Percentiles rank a stretch among this genome's conserved stretches.
Evolutionary conservation across 768 basidiomycete species (phyloP).

Genomic region (Suillus cothurnatus): DNA sequence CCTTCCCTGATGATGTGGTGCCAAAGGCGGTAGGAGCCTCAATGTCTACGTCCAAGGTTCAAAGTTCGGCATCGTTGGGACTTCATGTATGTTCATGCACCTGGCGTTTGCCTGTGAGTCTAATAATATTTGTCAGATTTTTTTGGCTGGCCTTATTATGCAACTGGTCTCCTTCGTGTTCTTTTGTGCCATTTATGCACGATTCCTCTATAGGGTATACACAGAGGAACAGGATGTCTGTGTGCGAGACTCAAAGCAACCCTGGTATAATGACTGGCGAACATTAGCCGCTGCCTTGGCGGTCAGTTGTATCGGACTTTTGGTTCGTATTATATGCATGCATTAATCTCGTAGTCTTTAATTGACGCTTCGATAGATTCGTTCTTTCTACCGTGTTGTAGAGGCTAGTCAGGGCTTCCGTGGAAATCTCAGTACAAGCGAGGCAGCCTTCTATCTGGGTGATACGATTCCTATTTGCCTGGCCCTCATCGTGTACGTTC

Average conservation of each 20-base stretch:
- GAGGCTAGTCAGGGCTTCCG: conserved; percentile 68
- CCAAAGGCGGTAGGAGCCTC: conserved; percentile 50
- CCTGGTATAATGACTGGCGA: conserved; percentile 62
- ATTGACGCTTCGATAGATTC: conserved; percentile 44
- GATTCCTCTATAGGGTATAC: conserved; percentile 53
- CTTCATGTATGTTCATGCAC: conserved; percentile 37
- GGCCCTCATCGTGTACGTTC: conserved; percentile 55
- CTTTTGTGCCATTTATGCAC: conserved; percentile 48
- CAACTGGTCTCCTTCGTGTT: conserved; percentile 55
- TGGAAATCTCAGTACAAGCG: conserved; percentile 60
- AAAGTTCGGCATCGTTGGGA: conserved; percentile 30
- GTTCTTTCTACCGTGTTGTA: conserved; percentile 61
- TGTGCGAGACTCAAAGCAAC: conserved; percentile 36
- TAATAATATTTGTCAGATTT: conserved; percentile 41
- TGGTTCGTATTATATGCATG: conserved; percentile 42
- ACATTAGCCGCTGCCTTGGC: conserved; percentile 49
- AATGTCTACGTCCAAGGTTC: conserved; percentile 44
- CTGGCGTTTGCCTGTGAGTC: background rate
- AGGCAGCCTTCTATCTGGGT: conserved; percentile 65
- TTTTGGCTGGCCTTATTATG: conserved; percentile 56
- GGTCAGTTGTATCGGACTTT: conserved; percentile 64
- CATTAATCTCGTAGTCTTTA: background rate
- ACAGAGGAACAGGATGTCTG: conserved; percentile 43
- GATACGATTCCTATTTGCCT: conserved; percentile 69
- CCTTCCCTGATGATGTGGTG: background rate